A percentile compares a stretch with the other conserved stretches of the same genome.
Conservation (phyloP, 495 filamentous ascomycete genomes). For the Aspergillus nanangensis region DNA sequence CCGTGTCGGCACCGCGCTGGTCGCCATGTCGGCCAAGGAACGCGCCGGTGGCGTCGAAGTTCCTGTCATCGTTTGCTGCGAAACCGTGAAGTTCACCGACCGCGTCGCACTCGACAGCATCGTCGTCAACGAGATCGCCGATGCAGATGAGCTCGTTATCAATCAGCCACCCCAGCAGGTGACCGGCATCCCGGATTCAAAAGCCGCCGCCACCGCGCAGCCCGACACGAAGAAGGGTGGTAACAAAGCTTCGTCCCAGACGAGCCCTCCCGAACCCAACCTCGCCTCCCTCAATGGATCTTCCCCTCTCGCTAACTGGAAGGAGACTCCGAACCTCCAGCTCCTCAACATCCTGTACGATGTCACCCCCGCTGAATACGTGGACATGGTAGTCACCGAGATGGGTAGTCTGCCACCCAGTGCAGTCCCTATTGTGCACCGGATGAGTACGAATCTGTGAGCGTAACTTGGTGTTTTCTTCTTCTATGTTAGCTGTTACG, state of each 20-base stretch:
- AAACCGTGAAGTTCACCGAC: conserved; percentile 94
- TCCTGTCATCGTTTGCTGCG: conserved; percentile 86
- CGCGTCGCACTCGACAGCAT: conserved; percentile 86
- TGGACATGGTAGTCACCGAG: conserved; percentile 87
- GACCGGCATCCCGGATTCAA: conserved; percentile 32
- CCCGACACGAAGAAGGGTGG: conserved; percentile 33
- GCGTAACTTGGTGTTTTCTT: not conserved
- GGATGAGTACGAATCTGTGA: conserved; percentile 45
- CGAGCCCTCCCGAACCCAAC: conserved; percentile 20
- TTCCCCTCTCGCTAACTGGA: conserved; percentile 53
- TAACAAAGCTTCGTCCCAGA: conserved; percentile 27
- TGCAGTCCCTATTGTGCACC: conserved; percentile 59
- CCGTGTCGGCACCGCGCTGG: conserved; percentile 77
- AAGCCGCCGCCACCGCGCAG: conserved; percentile 17
- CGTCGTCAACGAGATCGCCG: conserved; percentile 86
- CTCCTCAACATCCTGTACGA: conserved; percentile 87
- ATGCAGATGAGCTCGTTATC: conserved; percentile 56
- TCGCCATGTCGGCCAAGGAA: conserved; percentile 82
- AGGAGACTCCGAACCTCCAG: conserved; percentile 58
- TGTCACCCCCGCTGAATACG: conserved; percentile 84
- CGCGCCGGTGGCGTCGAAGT: conserved; percentile 52
- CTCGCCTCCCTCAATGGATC: conserved; percentile 11
- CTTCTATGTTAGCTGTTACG: not conserved
- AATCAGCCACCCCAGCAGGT: conserved; percentile 28
- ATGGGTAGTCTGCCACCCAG: conserved; percentile 83